phyloP scores from a whole-genome alignment of 495 filamentous ascomycete species.

The Penicillium bovifimosum region DNA sequence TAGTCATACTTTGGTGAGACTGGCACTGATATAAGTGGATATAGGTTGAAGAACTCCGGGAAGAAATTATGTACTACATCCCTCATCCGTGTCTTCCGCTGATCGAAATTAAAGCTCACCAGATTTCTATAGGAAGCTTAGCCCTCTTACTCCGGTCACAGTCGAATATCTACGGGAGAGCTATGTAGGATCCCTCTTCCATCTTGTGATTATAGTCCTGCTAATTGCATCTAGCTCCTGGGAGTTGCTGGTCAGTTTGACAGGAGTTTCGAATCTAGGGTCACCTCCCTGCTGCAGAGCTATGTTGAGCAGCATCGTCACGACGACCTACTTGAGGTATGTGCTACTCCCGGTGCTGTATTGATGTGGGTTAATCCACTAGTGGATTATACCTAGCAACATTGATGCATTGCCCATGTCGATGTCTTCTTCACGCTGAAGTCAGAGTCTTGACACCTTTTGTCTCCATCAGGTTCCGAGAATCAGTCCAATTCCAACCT shows the following conservation, averaged over 20 bases:
- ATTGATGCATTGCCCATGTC: too few relatives aligned
- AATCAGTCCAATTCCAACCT: background rate
- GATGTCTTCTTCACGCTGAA: too few relatives aligned
- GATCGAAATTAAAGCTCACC: background rate
- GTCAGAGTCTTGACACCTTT: too few relatives aligned
- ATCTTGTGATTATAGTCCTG: background rate
- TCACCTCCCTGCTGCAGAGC: slow-evolving; percentile 6
- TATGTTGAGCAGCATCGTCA: slow-evolving; percentile 21
- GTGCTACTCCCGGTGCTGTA: background rate
- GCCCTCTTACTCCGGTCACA: background rate
- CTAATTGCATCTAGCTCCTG: background rate
- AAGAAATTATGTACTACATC: background rate
- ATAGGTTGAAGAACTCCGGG: background rate
- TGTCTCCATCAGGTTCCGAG: background rate
- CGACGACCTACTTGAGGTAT: slow-evolving; percentile 27
- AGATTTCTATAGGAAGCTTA: background rate
- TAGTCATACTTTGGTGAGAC: background rate
- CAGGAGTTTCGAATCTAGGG: background rate
- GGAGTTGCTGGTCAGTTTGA: background rate
- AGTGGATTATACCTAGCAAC: too few relatives aligned
- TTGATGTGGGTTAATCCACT: background rate
- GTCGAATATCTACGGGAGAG: background rate
- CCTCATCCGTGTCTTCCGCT: background rate
- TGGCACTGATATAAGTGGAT: background rate
- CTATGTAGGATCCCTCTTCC: background rate